phyloP scores from a whole-genome alignment of 2,329 filamentous ascomycete genomes.

The Diatrype stigma region DNA sequence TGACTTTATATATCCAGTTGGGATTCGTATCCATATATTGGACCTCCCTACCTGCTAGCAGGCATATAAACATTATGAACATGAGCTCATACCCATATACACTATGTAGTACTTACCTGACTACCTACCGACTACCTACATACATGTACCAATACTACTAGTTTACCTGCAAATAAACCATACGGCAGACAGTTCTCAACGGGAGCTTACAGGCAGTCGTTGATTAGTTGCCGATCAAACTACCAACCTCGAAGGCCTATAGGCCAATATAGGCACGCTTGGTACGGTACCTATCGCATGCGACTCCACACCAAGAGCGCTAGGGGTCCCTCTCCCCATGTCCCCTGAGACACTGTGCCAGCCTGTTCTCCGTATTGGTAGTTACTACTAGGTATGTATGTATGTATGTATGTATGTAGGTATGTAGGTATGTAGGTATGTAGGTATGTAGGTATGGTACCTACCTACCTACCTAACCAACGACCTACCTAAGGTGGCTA shows the following conservation, averaged over 20 bases:
- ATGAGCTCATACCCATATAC: not conserved
- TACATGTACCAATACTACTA: too few species aligned
- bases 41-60: too few species aligned
- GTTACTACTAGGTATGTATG: constrained; percentile 2
- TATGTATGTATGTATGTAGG: not conserved
- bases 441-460: not conserved
- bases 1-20: too few species aligned
- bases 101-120: not conserved
- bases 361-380: constrained; percentile 7
- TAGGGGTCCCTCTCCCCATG: not conserved
- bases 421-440: not conserved
- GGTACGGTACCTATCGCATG: not conserved
- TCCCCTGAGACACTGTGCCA: not conserved
- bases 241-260: not conserved
- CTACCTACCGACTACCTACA: too few species aligned
- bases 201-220: not conserved
- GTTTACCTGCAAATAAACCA: too few species aligned
- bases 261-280: not conserved
- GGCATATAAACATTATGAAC: too few species aligned
- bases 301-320: not conserved
- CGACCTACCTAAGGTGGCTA: too few species aligned
- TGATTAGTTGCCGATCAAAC: not conserved
- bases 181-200: too few species aligned
- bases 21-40: too few species aligned
- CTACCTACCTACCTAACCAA: constrained; percentile 3